A percentile compares a stretch with the other conserved stretches of the same genome.
phyloP scores from a whole-genome alignment of 2,329 filamentous ascomycete species.

The Hypoxylon sp. region DNA sequence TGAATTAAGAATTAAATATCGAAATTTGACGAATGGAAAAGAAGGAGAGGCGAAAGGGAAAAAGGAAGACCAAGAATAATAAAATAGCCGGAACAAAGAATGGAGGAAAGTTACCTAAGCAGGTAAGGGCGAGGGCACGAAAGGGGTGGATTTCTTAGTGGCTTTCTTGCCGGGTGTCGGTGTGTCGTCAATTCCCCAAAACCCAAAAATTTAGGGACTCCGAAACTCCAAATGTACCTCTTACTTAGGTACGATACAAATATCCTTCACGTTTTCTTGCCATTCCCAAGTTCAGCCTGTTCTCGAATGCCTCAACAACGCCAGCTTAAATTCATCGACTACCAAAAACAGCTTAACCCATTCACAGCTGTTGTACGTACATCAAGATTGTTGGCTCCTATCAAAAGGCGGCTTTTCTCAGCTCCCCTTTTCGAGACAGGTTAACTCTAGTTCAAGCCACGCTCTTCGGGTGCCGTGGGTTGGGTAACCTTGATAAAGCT shows the following conservation, averaged over 20 bases:
- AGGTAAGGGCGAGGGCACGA: constrained; percentile 15
- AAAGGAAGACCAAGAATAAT: constrained; percentile 4
- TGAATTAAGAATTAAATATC: neutral
- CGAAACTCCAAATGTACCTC: constrained; percentile 17
- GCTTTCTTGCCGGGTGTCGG: constrained; percentile 30
- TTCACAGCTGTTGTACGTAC: constrained; percentile 12
- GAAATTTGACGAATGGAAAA: constrained; percentile 5
- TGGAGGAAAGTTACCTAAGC: constrained; percentile 26
- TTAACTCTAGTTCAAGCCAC: constrained; percentile 24
- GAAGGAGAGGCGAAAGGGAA: neutral
- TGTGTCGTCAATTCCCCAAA: constrained; percentile 38
- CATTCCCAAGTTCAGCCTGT: constrained; percentile 42
- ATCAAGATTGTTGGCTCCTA: constrained; percentile 26
- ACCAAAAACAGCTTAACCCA: constrained; percentile 24
- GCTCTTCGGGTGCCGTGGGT: constrained; percentile 35
- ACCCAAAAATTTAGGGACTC: constrained; percentile 19
- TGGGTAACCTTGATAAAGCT: constrained; percentile 38
- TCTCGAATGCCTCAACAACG: constrained; percentile 39
- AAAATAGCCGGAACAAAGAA: constrained; percentile 8
- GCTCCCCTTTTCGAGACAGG: constrained; percentile 18
- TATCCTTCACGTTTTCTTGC: constrained; percentile 8
- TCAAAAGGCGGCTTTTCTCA: constrained; percentile 15
- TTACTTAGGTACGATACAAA: neutral
- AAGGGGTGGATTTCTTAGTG: constrained; percentile 29
- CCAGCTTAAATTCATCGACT: constrained; percentile 27